Evolutionary conservation across 2,329 filamentous ascomycete species (phyloP), one percentile per base, ranked within the genome.

Genomic region (Phaeosphaeriaceae sp.): DNA sequence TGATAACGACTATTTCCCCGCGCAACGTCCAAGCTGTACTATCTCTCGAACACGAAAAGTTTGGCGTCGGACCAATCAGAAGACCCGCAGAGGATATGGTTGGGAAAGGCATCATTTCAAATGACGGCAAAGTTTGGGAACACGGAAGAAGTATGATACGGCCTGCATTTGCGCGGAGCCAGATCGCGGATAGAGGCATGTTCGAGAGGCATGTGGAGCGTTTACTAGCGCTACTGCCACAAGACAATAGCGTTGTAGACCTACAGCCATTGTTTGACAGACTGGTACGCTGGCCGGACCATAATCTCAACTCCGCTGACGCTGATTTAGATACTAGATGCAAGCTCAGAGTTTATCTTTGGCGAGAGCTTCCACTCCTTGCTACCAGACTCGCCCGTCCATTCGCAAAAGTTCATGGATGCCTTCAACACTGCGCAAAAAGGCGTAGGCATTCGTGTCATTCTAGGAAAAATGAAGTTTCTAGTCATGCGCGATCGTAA

Each of bases 271-370:
- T 62, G 22, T 65, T 65, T 57, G 60, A 62, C 27, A 36, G 17
- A 36, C 48, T 63, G 61, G 31, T 36, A 36, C 31, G 31, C 31
- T 15, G 7, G 3, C 13, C 31, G 31, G 31, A 36, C 31, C 31
- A 36, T 36, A 3, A 7, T 36, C 13, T 36, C 6, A 15, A 36
- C 3, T 36, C 3, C 31, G 31, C 31, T 36, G 31, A 36, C 31
- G 3, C 6, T 36, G 31, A 3, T 36, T 36, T 36, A 36, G 31
- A 64, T 62, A 27, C 74, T 81, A 53, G 79, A 81, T 55, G 71
- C 76, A 36, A 75, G 77, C 1, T 78, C 77, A 7, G 78, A 81
- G 48, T 80, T 81, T 62, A 70, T 80, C 22, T 78, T 79, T 54
- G 78, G 78, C 51, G 70, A 78, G 51, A 73, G 51, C 13, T 55